Conservation (phyloP, 2,329 filamentous ascomycete genomes). For the Colletotrichum tanaceti region DNA sequence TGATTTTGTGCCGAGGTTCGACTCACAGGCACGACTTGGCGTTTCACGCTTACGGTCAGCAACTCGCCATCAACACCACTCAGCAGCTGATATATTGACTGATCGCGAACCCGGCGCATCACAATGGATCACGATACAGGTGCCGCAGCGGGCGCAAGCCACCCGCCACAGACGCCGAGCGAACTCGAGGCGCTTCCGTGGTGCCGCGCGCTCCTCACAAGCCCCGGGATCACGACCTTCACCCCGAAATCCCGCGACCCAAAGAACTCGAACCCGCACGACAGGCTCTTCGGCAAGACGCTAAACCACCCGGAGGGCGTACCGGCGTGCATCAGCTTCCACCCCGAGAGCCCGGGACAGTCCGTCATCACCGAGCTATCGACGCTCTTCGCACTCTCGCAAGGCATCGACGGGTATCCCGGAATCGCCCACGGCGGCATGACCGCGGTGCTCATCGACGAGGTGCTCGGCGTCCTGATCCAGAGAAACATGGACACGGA, state of each 20-base stretch:
- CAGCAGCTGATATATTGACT: neutral
- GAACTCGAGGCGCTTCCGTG: constrained; percentile 52
- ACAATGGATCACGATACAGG: neutral
- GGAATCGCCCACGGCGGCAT: constrained; percentile 53
- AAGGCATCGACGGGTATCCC: constrained; percentile 50
- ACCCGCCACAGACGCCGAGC: constrained; percentile 11
- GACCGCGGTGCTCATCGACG: constrained; percentile 51
- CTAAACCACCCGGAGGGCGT: constrained; percentile 47
- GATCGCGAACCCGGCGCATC: neutral
- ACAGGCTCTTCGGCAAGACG: constrained; percentile 51
- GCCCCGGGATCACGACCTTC: constrained; percentile 47
- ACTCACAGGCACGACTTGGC: neutral
- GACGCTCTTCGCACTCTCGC: constrained; percentile 49
- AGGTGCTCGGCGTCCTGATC: constrained; percentile 51
- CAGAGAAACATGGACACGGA: constrained; percentile 51
- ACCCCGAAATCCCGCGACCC: constrained; percentile 51
- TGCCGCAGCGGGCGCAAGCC: neutral
- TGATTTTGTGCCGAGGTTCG: constrained; percentile 28
- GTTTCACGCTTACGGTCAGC: neutral
- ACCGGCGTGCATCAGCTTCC: constrained; percentile 51
- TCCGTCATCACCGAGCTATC: constrained; percentile 46
- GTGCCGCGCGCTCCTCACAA: constrained; percentile 49
- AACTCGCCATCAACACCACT: neutral
- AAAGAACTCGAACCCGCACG: constrained; percentile 43
- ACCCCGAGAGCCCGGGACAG: constrained; percentile 44